Conservation (phyloP, 1,139 yeast genomes). For the Meyerozyma carpophila region DNA sequence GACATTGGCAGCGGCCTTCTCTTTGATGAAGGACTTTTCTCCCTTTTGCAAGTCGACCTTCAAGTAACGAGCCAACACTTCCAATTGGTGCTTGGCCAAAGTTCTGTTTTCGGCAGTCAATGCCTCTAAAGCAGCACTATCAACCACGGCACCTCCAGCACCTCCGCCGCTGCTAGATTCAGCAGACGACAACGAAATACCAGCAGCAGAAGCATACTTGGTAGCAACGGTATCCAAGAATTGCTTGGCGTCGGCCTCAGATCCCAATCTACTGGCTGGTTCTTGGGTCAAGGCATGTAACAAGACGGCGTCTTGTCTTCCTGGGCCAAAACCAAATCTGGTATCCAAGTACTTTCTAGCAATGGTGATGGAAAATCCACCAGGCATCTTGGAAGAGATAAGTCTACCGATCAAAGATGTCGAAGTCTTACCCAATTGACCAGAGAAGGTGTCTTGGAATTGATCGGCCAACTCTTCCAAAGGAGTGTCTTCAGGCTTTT, state of each 20-base stretch:
- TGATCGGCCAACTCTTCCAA: conserved; percentile 91
- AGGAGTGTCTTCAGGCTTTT: conserved; percentile 98
- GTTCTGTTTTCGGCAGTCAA: conserved; percentile 84
- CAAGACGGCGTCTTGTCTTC: conserved; percentile 90
- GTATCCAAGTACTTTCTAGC: conserved; percentile 90
- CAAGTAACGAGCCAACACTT: conserved; percentile 90
- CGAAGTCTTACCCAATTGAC: conserved; percentile 90
- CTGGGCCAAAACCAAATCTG: conserved; percentile 86
- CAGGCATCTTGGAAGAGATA: conserved; percentile 97
- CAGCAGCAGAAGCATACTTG: conserved; percentile 80
- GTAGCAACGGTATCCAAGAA: conserved; percentile 78
- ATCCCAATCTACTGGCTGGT: conserved; percentile 82
- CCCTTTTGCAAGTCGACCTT: conserved; percentile 89
- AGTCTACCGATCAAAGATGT: conserved; percentile 83
- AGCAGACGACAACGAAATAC: conserved; percentile 70
- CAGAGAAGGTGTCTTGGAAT: conserved; percentile 86
- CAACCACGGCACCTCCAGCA: conserved; percentile 85
- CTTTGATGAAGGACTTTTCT: conserved; percentile 78
- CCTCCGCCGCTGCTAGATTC: conserved; percentile 47
- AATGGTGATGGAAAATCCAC: conserved; percentile 89
- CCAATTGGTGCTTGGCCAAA: conserved; percentile 92
- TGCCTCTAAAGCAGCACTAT: conserved; percentile 94
- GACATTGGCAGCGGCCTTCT: conserved; percentile 78
- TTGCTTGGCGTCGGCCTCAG: conserved; percentile 85
- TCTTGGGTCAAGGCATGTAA: conserved; percentile 81